phyloP scores from a whole-genome alignment of 2,329 filamentous ascomycete genomes.

The Xylariaceae sp. region DNA sequence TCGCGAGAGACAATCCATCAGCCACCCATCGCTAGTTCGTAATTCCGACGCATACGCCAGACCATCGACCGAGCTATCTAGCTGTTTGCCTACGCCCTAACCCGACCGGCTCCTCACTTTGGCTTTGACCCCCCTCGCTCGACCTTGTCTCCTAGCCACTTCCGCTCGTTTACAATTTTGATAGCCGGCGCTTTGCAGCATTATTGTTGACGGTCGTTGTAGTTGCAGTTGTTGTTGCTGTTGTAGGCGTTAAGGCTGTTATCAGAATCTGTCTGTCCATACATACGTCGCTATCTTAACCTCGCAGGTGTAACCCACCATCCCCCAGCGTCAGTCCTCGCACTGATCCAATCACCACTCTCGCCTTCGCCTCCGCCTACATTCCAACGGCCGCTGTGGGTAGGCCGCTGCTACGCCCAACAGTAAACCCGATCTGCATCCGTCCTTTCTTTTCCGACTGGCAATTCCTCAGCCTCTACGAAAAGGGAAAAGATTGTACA shows the following conservation, averaged over 20 bases:
- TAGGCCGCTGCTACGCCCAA: slow-evolving; percentile 35
- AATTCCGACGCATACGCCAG: slow-evolving; percentile 23
- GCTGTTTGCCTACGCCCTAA: slow-evolving; percentile 28
- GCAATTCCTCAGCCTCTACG: slow-evolving; percentile 30
- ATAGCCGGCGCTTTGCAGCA: slow-evolving; percentile 27
- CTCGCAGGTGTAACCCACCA: slow-evolving; percentile 26
- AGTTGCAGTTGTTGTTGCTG: slow-evolving; percentile 10
- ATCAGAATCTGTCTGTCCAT: slow-evolving; percentile 21
- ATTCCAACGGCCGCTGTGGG: slow-evolving; percentile 36
- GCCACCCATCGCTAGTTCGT: slow-evolving; percentile 25
- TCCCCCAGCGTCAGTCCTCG: slow-evolving; percentile 31
- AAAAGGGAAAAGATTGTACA: slow-evolving; percentile 34
- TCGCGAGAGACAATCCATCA: slow-evolving; percentile 28
- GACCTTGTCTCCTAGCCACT: slow-evolving; percentile 20
- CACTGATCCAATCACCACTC: slow-evolving; percentile 34
- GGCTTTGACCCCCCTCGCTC: slow-evolving; percentile 26
- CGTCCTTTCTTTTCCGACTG: slow-evolving; percentile 31
- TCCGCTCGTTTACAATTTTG: slow-evolving; percentile 38
- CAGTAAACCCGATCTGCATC: slow-evolving; percentile 38
- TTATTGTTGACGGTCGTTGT: slow-evolving; percentile 23
- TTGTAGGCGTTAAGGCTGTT: slow-evolving; percentile 16
- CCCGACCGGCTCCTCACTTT: slow-evolving; percentile 31
- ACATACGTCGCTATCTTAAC: slow-evolving; percentile 26
- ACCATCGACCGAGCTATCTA: slow-evolving; percentile 24
- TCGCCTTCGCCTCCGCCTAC: slow-evolving; percentile 19